Base-by-base conservation (phyloP, 1,284 basidiomycete genomes). In the Cerioporus squamosus region DNA sequence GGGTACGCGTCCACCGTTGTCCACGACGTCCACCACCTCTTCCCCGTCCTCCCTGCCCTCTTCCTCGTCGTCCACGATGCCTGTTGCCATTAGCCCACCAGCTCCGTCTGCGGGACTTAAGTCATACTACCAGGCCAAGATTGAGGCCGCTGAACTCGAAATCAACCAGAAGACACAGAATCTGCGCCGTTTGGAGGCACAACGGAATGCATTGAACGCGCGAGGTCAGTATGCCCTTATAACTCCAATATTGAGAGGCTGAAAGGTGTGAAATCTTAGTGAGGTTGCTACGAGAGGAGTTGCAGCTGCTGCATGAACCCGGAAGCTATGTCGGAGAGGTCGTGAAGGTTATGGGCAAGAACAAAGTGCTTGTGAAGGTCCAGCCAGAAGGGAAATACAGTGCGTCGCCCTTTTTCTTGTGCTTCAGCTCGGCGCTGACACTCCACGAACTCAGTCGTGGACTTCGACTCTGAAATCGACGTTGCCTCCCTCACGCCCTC, bases 381-480 rank as follows among this genome's bases (percentile, higher is more conserved):
- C 97, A 98, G 74, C 97, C 97, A 0, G 97, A 98, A 78, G 96
- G 96, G 60, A 98, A 98, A 85, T 98, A 98, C 78, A 95, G 94
- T 96, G 63, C 69, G 86, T 52, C 29, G 44, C 23, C 9, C 31
- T 26, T 24, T 62, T 2, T 20, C n/a, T n/a, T n/a, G 8, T 26
- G 3, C 15, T 15, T n/a, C 2, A 5, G 15, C 9, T 8, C 12
- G n/a, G 12, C 24, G 40, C 31, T 1, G 42, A 46, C 8, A 9
- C n/a, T 5, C 0, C 15, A n/a, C 22, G 39, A 10, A 29, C 5
- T 1, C 20, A 96, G 97, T 98, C 61, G 97, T 98, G 60, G 96
- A 98, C 77, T 83, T 98, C 61, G 95, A 97, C 66, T 77, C 87
- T 2, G 93, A 95, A 62, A 95, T 98, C 68, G 91, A 97, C 63